Conservation (phyloP, 164 flowering plant species). For the Annona cherimola region DNA sequence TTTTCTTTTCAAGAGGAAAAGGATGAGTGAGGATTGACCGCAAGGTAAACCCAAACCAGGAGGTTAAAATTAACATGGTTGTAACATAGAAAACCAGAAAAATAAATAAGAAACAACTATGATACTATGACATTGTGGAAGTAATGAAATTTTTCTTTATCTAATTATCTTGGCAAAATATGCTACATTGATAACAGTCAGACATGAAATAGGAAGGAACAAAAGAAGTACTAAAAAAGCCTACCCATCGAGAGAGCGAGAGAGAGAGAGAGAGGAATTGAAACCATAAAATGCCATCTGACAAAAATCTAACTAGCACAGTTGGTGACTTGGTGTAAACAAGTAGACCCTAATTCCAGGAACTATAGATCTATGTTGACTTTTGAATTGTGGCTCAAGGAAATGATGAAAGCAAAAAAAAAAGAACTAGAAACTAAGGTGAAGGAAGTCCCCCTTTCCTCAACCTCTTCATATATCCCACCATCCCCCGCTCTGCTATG, state of each 20-base stretch:
- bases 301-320: not conserved
- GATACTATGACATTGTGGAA: not conserved
- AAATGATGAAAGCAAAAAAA: too few species aligned
- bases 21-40: too few species aligned
- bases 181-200: not conserved
- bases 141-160: not conserved
- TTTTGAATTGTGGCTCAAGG: too few species aligned
- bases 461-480: not conserved
- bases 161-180: not conserved
- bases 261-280: not conserved
- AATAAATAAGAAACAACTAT: not conserved
- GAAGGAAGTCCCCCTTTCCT: not conserved
- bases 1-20: too few species aligned
- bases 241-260: not conserved
- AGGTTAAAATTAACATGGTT: not conserved
- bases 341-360: not conserved
- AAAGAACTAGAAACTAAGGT: not conserved
- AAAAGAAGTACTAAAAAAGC: not conserved
- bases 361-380: not conserved
- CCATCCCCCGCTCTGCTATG: slow-evolving; percentile 7
- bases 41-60: too few species aligned
- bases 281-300: not conserved
- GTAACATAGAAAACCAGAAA: too few species aligned
- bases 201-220: not conserved
- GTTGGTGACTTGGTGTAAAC: not conserved